Conservation (phyloP, 2,329 filamentous ascomycete species). For the Tolypocladium cylindrosporum region DNA sequence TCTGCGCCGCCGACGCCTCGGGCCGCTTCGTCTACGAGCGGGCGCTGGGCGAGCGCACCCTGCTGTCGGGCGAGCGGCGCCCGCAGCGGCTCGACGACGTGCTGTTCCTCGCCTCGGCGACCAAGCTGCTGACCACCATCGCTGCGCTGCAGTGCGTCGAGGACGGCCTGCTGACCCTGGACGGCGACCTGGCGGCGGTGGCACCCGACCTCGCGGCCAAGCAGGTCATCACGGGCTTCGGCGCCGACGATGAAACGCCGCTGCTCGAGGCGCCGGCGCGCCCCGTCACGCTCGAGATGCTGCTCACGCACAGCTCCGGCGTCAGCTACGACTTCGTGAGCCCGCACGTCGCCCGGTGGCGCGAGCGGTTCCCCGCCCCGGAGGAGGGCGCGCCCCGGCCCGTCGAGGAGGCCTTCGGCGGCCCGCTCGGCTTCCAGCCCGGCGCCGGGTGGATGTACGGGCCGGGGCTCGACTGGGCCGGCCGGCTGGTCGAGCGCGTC, state of each 20-base stretch:
- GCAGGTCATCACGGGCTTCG: conserved; percentile 35
- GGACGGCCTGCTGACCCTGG: conserved; percentile 33
- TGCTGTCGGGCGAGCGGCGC: conserved; percentile 27
- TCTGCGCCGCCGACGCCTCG: background rate
- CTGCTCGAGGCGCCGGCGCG: conserved; percentile 19
- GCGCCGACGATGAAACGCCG: conserved; percentile 27
- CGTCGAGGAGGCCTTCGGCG: conserved; percentile 30
- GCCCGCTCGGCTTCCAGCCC: conserved; percentile 33
- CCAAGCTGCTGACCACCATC: conserved; percentile 39
- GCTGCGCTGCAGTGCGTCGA: conserved; percentile 46
- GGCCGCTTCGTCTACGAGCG: conserved; percentile 29
- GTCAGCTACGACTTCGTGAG: conserved; percentile 32
- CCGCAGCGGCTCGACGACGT: conserved; percentile 26
- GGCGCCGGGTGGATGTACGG: conserved; percentile 42
- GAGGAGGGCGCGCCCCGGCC: conserved; percentile 11
- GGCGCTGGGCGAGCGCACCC: conserved; percentile 26
- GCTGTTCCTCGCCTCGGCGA: conserved; percentile 25
- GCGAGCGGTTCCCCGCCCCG: conserved; percentile 15
- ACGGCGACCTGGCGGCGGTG: conserved; percentile 31
- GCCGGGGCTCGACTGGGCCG: conserved; percentile 35
- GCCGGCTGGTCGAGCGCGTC: conserved; percentile 29
- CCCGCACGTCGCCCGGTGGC: conserved; percentile 24
- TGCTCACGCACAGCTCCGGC: conserved; percentile 43
- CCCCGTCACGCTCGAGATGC: conserved; percentile 37
- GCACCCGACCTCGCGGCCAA: conserved; percentile 38